Conservation (phyloP, 768 basidiomycete species). For the Lactifluus hygrophoroides region DNA sequence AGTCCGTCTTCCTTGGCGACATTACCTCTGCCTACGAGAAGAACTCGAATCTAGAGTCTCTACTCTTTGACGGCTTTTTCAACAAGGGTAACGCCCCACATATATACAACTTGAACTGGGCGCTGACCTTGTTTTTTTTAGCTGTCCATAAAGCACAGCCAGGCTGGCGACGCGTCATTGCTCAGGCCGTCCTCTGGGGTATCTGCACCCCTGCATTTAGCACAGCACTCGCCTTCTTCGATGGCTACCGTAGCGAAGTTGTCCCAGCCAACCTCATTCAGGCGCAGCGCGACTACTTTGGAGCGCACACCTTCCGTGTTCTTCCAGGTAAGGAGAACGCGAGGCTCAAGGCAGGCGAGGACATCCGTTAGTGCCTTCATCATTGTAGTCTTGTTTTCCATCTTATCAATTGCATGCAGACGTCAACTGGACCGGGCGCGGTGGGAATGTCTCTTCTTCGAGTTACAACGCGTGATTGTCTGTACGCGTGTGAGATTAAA, state of each 20-base stretch:
- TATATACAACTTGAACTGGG: background rate
- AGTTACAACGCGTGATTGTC: slow-evolving; percentile 62
- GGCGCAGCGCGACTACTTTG: slow-evolving; percentile 98
- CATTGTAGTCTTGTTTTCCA: slow-evolving; percentile 1
- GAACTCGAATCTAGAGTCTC: slow-evolving; percentile 74
- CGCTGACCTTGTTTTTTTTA: slow-evolving; percentile 24
- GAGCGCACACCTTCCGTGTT: slow-evolving; percentile 96
- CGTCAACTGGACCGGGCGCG: slow-evolving; percentile 98
- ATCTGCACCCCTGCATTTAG: slow-evolving; percentile 97
- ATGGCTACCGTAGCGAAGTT: slow-evolving; percentile 94
- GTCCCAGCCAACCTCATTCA: slow-evolving; percentile 93
- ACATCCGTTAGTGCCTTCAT: slow-evolving; percentile 64
- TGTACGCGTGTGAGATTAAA: background rate
- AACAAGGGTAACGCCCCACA: slow-evolving; percentile 55
- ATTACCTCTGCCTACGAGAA: slow-evolving; percentile 88
- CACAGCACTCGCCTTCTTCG: slow-evolving; percentile 97
- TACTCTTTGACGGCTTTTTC: slow-evolving; percentile 97
- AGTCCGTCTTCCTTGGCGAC: slow-evolving; percentile 80
- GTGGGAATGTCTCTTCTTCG: slow-evolving; percentile 87
- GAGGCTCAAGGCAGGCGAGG: slow-evolving; percentile 67
- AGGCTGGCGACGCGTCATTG: slow-evolving; percentile 95
- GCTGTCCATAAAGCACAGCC: slow-evolving; percentile 92
- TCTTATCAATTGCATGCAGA: slow-evolving; percentile 38
- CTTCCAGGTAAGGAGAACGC: slow-evolving; percentile 86
- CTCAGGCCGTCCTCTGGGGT: slow-evolving; percentile 95